Conservation (phyloP, 345 rosid genomes). For the Moricandia arvensis region DNA sequence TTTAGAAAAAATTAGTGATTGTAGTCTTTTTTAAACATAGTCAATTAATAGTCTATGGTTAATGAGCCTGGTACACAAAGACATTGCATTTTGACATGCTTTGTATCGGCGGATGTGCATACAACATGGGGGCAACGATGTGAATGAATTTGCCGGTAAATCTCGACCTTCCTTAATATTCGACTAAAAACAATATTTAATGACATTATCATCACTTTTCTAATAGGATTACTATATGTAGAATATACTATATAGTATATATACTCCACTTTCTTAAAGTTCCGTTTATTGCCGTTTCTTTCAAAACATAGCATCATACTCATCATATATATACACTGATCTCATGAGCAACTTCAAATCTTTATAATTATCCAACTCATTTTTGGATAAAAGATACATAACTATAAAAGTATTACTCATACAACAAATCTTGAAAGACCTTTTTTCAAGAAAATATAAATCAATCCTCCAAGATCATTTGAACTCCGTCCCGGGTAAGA, state of each 20-base stretch:
- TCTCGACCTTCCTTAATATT: conserved; percentile 2
- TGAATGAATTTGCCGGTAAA: conserved; percentile 25
- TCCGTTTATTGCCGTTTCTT: too few relatives aligned
- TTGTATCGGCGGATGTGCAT: not conserved
- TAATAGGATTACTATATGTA: too few relatives aligned
- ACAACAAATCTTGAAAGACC: not conserved
- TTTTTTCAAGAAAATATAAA: not conserved
- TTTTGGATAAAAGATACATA: not conserved
- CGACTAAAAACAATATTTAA: too few relatives aligned
- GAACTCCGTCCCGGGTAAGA: conserved; percentile 33
- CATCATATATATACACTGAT: not conserved
- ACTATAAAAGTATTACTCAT: not conserved
- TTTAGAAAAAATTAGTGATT: not conserved
- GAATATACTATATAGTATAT: too few relatives aligned
- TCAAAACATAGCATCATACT: not conserved
- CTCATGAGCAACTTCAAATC: not conserved
- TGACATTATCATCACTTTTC: too few relatives aligned
- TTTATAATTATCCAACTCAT: not conserved
- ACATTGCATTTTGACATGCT: not conserved
- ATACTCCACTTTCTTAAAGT: too few relatives aligned
- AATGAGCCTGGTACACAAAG: not conserved
- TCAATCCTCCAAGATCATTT: not conserved
- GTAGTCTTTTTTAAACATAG: not conserved
- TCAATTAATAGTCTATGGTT: not conserved
- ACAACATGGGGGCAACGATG: conserved; percentile 17